A percentile compares a stretch with the other conserved stretches of the same genome.
These are phyloP conservation scores for Salix viminalis DNA, from an alignment of 345 rosid genomes.

Conservation along the genomic window DNA sequence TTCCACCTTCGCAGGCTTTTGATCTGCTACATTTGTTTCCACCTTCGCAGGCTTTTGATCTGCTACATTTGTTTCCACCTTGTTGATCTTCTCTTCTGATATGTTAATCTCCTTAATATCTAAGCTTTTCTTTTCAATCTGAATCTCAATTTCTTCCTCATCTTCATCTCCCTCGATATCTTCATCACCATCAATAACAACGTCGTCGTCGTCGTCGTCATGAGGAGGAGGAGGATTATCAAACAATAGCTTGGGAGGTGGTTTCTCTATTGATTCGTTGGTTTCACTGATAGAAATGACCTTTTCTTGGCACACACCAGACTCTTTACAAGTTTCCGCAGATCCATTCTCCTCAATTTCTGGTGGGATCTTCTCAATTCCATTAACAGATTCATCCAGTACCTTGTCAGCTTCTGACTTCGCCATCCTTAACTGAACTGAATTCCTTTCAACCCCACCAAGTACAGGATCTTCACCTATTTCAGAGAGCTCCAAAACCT, in stretches of 20 bases:
- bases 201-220: conserved; percentile 23
- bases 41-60: conserved; percentile 21
- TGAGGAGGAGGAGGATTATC: not conserved
- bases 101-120: conserved; percentile 53
- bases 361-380: conserved; percentile 25
- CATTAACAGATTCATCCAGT: conserved; percentile 22
- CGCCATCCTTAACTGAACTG: conserved; percentile 20
- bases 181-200: conserved; percentile 36
- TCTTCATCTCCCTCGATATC: conserved; percentile 31
- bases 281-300: conserved; percentile 26
- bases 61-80: not conserved
- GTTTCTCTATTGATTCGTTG: conserved; percentile 11
- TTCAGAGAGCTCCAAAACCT: conserved; percentile 8
- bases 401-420: conserved; percentile 26
- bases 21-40: conserved; percentile 6
- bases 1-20: conserved; percentile 14
- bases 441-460: conserved; percentile 10
- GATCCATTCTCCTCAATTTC: conserved; percentile 30
- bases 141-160: conserved; percentile 28
- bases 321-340: conserved; percentile 44
- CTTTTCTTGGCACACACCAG: conserved; percentile 52
- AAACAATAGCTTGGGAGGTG: not conserved
- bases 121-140: conserved; percentile 30
- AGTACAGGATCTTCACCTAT: not conserved
- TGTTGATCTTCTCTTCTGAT: conserved; percentile 14